Conservation (phyloP, 202 grass and related monocot genomes). For the Zizania palustris region DNA sequence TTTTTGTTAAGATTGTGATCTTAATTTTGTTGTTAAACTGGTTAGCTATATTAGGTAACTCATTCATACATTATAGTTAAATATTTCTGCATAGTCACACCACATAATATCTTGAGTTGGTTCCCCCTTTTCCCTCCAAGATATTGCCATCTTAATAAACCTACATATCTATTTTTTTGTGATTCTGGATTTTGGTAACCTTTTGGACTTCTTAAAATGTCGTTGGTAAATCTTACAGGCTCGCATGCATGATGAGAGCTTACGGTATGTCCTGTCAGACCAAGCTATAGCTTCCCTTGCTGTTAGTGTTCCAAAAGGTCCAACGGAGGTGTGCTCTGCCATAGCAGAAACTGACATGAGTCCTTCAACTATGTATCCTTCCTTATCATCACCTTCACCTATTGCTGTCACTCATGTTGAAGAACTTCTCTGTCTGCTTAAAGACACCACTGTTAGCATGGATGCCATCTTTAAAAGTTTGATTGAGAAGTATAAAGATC, state of each 20-base stretch:
- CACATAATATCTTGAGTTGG: slow-evolving; percentile 14
- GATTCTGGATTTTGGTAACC: slow-evolving; percentile 18
- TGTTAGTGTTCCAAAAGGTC: slow-evolving; percentile 63
- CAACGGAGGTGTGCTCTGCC: slow-evolving; percentile 66
- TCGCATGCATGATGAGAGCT: slow-evolving; percentile 96
- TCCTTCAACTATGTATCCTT: slow-evolving; percentile 47
- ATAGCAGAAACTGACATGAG: slow-evolving; percentile 60
- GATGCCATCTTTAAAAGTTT: slow-evolving; percentile 68
- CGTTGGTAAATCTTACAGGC: slow-evolving; percentile 55
- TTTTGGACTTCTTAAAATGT: slow-evolving; percentile 28
- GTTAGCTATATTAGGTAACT: neutral
- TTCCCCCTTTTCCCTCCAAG: neutral
- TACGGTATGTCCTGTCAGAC: slow-evolving; percentile 81
- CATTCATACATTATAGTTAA: neutral
- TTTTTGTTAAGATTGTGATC: slow-evolving; percentile 12
- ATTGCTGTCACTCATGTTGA: slow-evolving; percentile 68
- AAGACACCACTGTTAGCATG: slow-evolving; percentile 51
- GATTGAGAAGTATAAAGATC: slow-evolving; percentile 63
- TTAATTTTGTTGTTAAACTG: neutral
- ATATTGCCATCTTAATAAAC: slow-evolving; percentile 29
- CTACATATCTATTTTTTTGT: slow-evolving; percentile 25
- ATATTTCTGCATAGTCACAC: slow-evolving; percentile 1
- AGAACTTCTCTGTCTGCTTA: slow-evolving; percentile 62
- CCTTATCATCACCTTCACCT: slow-evolving; percentile 55
- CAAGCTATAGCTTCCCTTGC: slow-evolving; percentile 79